phyloP scores from a whole-genome alignment of 495 filamentous ascomycete species.

The Evernia prunastri region DNA sequence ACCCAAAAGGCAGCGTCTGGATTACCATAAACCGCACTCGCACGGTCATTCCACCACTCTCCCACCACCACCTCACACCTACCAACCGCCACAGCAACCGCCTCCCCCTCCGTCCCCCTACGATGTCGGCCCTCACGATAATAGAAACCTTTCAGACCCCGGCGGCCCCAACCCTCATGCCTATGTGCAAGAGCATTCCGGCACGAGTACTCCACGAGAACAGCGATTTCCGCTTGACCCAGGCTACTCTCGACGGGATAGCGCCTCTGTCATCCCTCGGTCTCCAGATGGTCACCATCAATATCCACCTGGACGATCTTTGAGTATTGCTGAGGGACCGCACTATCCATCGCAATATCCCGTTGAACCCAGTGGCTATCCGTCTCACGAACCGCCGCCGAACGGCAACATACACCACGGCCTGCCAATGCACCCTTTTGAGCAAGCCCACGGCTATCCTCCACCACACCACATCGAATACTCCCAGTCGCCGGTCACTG shows the following conservation, averaged over 20 bases:
- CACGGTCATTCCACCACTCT: conserved; percentile 19
- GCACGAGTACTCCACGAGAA: conserved; percentile 28
- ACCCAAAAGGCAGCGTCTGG: conserved; percentile 25
- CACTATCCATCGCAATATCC: conserved; percentile 26
- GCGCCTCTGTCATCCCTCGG: conserved; percentile 24
- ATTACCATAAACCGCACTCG: conserved; percentile 22
- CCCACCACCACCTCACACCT: conserved; percentile 22
- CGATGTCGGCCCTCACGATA: conserved; percentile 22
- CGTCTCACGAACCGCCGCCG: conserved; percentile 21
- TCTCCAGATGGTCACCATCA: conserved; percentile 26
- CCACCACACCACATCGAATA: conserved; percentile 23
- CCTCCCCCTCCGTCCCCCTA: conserved; percentile 26
- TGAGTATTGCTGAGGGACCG: conserved; percentile 25
- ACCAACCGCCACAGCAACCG: conserved; percentile 18
- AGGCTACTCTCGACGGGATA: conserved; percentile 25
- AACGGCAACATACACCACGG: conserved; percentile 27
- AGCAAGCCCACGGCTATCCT: conserved; percentile 18
- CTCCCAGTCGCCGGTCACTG: conserved; percentile 24
- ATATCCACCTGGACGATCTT: conserved; percentile 19
- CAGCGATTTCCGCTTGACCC: conserved; percentile 24
- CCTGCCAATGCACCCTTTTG: conserved; percentile 25
- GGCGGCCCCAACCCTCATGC: conserved; percentile 24
- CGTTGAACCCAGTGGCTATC: conserved; percentile 20
- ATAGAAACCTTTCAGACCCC: conserved; percentile 25
- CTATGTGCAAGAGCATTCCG: conserved; percentile 27